Evolutionary conservation across 805 yeast species (phyloP).

Genomic region (Candida multigemmis): DNA sequence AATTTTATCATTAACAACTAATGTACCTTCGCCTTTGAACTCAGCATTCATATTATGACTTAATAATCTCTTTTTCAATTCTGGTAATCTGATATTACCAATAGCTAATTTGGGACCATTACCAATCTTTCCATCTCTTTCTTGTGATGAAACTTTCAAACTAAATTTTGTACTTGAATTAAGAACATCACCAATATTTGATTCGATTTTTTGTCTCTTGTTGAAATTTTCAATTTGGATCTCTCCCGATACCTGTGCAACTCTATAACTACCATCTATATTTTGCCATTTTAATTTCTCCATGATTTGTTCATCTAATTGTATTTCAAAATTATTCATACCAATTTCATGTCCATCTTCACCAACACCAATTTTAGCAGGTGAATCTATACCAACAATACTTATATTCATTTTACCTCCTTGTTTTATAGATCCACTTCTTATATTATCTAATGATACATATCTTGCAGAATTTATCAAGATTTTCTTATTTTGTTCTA

Average conservation of each 20-base stretch:
- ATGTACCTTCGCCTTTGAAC: slow-evolving; percentile 85
- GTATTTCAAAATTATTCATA: slow-evolving; percentile 43
- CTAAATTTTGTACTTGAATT: slow-evolving; percentile 22
- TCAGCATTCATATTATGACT: slow-evolving; percentile 65
- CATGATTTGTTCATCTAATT: slow-evolving; percentile 57
- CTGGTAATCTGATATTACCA: slow-evolving; percentile 83
- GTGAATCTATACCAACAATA: slow-evolving; percentile 25
- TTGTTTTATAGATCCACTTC: slow-evolving; percentile 13
- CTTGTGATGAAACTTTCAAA: slow-evolving; percentile 5
- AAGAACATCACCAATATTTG: slow-evolving; percentile 14
- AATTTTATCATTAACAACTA: slow-evolving; percentile 73
- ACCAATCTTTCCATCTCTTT: slow-evolving; percentile 1
- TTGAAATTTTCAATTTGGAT: slow-evolving; percentile 26
- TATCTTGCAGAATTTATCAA: slow-evolving; percentile 14
- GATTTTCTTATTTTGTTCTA: slow-evolving; percentile 11
- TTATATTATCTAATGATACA: slow-evolving; percentile 19
- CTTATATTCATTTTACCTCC: slow-evolving; percentile 19
- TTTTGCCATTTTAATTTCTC: slow-evolving; percentile 73
- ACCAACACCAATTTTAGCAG: slow-evolving; percentile 44
- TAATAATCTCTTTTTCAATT: slow-evolving; percentile 56
- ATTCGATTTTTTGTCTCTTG: slow-evolving; percentile 9
- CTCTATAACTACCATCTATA: slow-evolving; percentile 69
- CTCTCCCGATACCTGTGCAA: slow-evolving; percentile 76
- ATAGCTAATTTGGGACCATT: slow-evolving; percentile 48
- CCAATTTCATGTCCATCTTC: slow-evolving; percentile 20